Percentiles rank a stretch among this genome's conserved stretches.
Evolutionary conservation across 2,329 filamentous ascomycete species (phyloP).

Genomic region (Alternaria gaisen): DNA sequence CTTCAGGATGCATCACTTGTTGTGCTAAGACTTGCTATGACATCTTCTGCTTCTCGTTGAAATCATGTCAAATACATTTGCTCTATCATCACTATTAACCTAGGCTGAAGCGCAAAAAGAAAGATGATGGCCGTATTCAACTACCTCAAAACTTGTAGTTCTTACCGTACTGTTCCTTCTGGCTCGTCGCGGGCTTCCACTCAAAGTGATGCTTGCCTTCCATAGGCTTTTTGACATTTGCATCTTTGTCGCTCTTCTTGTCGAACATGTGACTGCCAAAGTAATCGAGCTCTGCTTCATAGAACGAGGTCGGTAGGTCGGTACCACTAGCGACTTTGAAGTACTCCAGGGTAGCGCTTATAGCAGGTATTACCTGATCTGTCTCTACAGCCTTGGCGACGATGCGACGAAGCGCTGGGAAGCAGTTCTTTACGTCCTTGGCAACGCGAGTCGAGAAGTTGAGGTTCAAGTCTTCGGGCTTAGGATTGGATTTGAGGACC

Average conservation of each 20-base stretch:
- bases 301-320: slow-evolving; percentile 71
- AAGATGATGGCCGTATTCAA: background rate
- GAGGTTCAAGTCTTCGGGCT: slow-evolving; percentile 58
- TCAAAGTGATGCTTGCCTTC: slow-evolving; percentile 71
- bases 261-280: slow-evolving; percentile 75
- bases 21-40: background rate
- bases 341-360: slow-evolving; percentile 72
- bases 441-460: slow-evolving; percentile 57
- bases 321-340: slow-evolving; percentile 69
- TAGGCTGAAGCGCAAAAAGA: background rate
- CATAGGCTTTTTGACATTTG: slow-evolving; percentile 56
- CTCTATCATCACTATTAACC: background rate
- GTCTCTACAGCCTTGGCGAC: slow-evolving; percentile 63
- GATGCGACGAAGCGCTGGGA: slow-evolving; percentile 63
- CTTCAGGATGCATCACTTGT: background rate
- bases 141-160: slow-evolving; percentile 15
- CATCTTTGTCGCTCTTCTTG: slow-evolving; percentile 61
- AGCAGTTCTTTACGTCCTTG: slow-evolving; percentile 62
- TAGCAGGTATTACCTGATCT: slow-evolving; percentile 68
- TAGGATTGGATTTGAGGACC: slow-evolving; percentile 49
- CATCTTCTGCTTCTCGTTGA: background rate
- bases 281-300: slow-evolving; percentile 75
- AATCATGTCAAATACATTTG: background rate
- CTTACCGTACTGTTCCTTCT: slow-evolving; percentile 32
- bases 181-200: slow-evolving; percentile 60